phyloP scores from a whole-genome alignment of 805 yeast species.

The Teunomyces aglyptinius region DNA sequence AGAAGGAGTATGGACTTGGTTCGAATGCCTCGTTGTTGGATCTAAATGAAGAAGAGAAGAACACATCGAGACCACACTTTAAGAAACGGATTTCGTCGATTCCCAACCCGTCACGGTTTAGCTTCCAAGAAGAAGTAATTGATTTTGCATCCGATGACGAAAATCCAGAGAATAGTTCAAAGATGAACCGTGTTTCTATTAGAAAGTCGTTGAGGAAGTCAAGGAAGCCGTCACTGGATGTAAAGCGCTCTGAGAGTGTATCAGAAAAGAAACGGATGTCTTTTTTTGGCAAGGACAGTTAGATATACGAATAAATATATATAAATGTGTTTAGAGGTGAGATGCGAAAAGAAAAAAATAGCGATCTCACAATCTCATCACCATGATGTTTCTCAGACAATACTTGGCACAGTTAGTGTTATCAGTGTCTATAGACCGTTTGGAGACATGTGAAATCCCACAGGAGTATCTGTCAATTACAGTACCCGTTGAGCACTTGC shows the following conservation, averaged over 20 bases:
- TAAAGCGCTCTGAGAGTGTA: constrained; percentile 18
- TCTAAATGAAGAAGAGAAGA: constrained; percentile 22
- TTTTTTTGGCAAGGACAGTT: constrained; percentile 18
- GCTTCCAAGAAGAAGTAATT: constrained; percentile 42
- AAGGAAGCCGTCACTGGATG: constrained; percentile 19
- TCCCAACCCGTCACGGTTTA: constrained; percentile 28
- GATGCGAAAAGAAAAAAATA: constrained; percentile 2
- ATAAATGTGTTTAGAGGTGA: background rate
- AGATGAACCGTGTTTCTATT: constrained; percentile 41
- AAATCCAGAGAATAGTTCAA: constrained; percentile 32
- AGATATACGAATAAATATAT: background rate
- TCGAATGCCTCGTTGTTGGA: constrained; percentile 24
- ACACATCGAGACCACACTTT: constrained; percentile 19
- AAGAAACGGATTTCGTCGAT: constrained; percentile 31
- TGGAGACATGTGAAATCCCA: constrained; percentile 8
- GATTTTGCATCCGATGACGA: constrained; percentile 49
- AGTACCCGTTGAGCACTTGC: constrained; percentile 16
- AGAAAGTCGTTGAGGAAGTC: constrained; percentile 35
- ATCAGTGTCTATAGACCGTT: constrained; percentile 16
- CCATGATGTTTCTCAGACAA: constrained; percentile 11
- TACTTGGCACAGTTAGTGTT: constrained; percentile 18
- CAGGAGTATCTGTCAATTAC: constrained; percentile 9
- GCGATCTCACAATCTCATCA: background rate
- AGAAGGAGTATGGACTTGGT: constrained; percentile 9
- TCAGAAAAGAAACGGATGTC: constrained; percentile 22